Evolutionary conservation across 2,329 filamentous ascomycete genomes (phyloP).

Genomic region (Xylariaceae sp.): DNA sequence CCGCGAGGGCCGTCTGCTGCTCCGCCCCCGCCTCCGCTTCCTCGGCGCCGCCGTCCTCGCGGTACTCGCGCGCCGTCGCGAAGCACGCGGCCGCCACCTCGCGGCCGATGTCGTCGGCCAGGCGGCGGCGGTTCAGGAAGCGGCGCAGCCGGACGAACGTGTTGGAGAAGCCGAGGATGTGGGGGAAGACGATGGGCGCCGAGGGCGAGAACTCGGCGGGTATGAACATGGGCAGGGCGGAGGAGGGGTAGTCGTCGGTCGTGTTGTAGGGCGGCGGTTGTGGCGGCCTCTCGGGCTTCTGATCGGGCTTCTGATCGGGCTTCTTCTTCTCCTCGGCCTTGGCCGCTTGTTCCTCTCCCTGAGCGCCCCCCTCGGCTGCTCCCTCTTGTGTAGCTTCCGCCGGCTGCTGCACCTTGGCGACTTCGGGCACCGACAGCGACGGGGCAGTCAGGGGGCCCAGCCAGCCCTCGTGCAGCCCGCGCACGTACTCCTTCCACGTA

Average conservation of each 20-base stretch:
- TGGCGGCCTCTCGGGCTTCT: conserved; percentile 49
- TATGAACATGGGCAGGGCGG: conserved; percentile 54
- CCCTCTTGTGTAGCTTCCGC: conserved; percentile 2
- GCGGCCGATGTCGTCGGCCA: conserved; percentile 84
- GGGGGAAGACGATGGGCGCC: conserved; percentile 68
- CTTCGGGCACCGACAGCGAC: conserved; percentile 22
- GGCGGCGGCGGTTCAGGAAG: conserved; percentile 73
- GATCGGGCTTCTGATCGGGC: conserved; percentile 37
- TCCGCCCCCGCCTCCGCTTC: conserved; percentile 50
- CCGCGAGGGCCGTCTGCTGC: conserved; percentile 54
- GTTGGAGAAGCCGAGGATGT: conserved; percentile 86
- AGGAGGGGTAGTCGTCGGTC: conserved; percentile 61
- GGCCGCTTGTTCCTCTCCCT: conserved; percentile 28
- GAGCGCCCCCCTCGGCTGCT: conserved; percentile 7
- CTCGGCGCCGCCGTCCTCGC: conserved; percentile 28
- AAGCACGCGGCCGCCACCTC: conserved; percentile 83
- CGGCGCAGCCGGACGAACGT: conserved; percentile 80
- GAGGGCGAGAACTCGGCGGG: conserved; percentile 69
- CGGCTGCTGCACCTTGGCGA: conserved; percentile 11
- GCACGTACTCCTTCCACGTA: conserved; percentile 95
- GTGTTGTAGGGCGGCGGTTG: conserved; percentile 69
- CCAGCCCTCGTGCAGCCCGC: conserved; percentile 94
- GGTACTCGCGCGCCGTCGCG: conserved; percentile 45
- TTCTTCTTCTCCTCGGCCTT: conserved; percentile 32
- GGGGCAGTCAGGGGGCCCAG: conserved; percentile 72